phyloP scores from a whole-genome alignment of 805 yeast genomes.

The Priceomyces melissophilus region DNA sequence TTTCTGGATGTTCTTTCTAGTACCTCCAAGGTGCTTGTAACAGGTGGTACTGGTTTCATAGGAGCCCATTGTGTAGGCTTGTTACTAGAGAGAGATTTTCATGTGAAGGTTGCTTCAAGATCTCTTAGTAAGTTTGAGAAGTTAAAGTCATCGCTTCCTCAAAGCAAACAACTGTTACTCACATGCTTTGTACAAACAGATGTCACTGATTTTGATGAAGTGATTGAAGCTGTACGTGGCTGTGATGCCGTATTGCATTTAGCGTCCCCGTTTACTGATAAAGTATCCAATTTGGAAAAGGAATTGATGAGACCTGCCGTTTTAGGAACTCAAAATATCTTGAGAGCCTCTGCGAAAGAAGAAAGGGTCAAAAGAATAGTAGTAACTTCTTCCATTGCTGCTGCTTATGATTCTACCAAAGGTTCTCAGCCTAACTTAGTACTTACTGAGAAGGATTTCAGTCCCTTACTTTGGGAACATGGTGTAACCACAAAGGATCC shows the following conservation, averaged over 20 bases:
- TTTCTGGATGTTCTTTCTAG: too few relatives aligned
- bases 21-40: slow-evolving; percentile 11
- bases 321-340: slow-evolving; percentile 31
- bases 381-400: slow-evolving; percentile 19
- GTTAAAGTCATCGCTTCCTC: slow-evolving; percentile 3
- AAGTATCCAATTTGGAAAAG: slow-evolving; percentile 36
- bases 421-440: slow-evolving; percentile 14
- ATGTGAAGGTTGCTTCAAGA: slow-evolving; percentile 3
- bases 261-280: slow-evolving; percentile 50
- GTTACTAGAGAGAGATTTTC: slow-evolving; percentile 5
- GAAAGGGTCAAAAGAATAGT: slow-evolving; percentile 10
- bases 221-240: slow-evolving; percentile 8
- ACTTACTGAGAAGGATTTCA: slow-evolving; percentile 13
- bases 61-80: slow-evolving; percentile 16
- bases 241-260: slow-evolving; percentile 33
- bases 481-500: slow-evolving; percentile 13
- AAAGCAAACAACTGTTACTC: not conserved
- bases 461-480: slow-evolving; percentile 15
- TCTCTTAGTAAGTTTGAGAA: slow-evolving; percentile 1
- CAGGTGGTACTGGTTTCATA: slow-evolving; percentile 18
- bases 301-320: slow-evolving; percentile 51
- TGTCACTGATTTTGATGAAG: slow-evolving; percentile 3
- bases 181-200: not conserved
- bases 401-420: slow-evolving; percentile 14
- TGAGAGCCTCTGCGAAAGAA: too few relatives aligned